Base-by-base conservation (phyloP, 805 yeast genomes). In the Pichia scutulata region DNA sequence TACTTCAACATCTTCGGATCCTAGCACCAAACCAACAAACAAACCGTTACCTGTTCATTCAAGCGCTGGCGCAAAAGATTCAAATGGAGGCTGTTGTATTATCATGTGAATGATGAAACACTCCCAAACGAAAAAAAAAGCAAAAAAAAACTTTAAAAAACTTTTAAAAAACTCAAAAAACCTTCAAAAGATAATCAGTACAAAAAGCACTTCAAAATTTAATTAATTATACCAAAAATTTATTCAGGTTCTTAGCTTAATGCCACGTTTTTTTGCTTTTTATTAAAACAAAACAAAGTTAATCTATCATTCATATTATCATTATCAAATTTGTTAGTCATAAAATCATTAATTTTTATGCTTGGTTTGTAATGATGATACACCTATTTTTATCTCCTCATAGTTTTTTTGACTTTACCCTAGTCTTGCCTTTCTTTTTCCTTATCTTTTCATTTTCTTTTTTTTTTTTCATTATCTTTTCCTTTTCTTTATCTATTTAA, bases 21-120 rank as follows among this genome's bases (percentile, higher is more conserved):
- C 42, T 23, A 43, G 30, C 21, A 45, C 47, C 16, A 26, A 54
- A 39, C 28, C 50, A 30, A 45, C 43, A 26, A 14, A 9, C 7
- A 26, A 21, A 9, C 25, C 39, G 33, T 44, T 42, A 39, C n/a
- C 45, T 22, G 45, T 39, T 24, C 25, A 39, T 19, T 22, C 46
- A 26, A 26, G 50, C 45, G 41, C 54, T 26, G 50, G 51, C 44
- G 50, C 53, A 41, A 46, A 51, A 22, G 50, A 48, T 22, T 60
- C 58, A 42, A 58, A 59, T 41, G 65, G 70, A 47, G 70, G 70
- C 13, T 67, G 71, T 51, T 67, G 70, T 60, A 53, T 55, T 30
- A 60, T 67, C 39, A 58, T 66, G 63, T 67, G 53, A 60, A 26
- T 21, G n/a, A n/a, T n/a, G n/a, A n/a, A n/a, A n/a, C n/a, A n/a